Percentiles rank a stretch among this genome's conserved stretches.
These are phyloP conservation scores for Solanum paucissectum DNA, from an alignment of 257 asterid genomes.

Conservation along the genomic window DNA sequence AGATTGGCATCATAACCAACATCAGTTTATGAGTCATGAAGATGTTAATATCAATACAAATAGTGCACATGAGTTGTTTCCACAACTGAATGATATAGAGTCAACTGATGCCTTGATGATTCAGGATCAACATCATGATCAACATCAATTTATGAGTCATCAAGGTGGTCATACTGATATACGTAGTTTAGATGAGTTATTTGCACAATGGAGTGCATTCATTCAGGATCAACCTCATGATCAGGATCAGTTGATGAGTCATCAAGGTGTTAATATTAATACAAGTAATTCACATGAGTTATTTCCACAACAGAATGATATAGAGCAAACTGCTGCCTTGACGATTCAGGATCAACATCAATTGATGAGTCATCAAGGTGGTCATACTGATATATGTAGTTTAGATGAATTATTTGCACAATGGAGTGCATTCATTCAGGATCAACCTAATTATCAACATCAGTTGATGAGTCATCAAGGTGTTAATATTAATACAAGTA, in stretches of 20 bases:
- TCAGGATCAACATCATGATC: background rate
- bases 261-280: conserved; percentile 24
- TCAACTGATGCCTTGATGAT: background rate
- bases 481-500: conserved; percentile 22
- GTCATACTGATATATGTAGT: conserved; percentile 23
- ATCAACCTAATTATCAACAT: background rate
- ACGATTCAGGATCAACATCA: background rate
- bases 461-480: conserved; percentile 16
- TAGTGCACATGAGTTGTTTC: conserved; percentile 41
- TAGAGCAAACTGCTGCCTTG: background rate
- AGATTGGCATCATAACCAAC: background rate
- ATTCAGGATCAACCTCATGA: background rate
- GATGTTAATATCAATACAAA: conserved; percentile 21
- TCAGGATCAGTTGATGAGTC: conserved; percentile 8
- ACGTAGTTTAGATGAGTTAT: background rate
- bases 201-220: background rate
- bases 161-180: conserved; percentile 24
- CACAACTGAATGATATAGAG: background rate
- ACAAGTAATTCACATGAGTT: conserved; percentile 50
- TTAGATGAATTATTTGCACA: background rate
- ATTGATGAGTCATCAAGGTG: conserved; percentile 15
- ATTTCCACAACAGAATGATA: background rate
- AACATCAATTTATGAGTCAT: conserved; percentile 12
- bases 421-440: background rate
- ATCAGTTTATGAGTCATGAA: conserved; percentile 15